Evolutionary conservation across 176 grass and related monocot species (phyloP), one percentile per base, ranked within the genome.

Genomic region (Triticum urartu): DNA sequence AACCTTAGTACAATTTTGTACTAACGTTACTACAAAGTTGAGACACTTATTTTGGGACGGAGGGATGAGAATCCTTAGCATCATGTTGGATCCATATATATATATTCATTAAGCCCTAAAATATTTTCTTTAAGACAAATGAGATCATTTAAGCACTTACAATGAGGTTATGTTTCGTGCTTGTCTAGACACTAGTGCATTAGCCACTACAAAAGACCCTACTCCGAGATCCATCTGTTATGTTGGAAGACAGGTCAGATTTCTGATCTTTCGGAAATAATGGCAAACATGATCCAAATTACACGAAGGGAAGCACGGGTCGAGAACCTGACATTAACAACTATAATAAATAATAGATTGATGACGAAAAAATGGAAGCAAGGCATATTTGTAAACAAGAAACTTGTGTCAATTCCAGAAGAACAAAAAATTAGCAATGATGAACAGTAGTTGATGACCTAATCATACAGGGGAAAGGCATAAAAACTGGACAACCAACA

Each of bases 141-240:
- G 21, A 62, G 8, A 84, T 18, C 14, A 84, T 40, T 75, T 69
- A 75, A 84, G 76, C 35, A 80, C 89, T 91, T 91, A 91, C 89
- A 87, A 83, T 75, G 91, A 79, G 32, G 72, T 95, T 47, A 89
- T 75, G 56, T 94, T 89, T 10, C 93, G 89, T 83, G 93, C 86
- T 89, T 95, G 90, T 89, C 90, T 90, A 81, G 95, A 98, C 75
- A 95, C 93, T 78, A 98, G 84, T 83, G 93, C 89, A 73, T 98
- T 95, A 85, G 89, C 89, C 77, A 98, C 88, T 79, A 98, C 95
- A 89, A 98, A 98, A 71, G 91, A 98, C 65, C 95, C 95, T 82
- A 95, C 95, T 86, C 93, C 95, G 33, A 98, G 88, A 95, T 98
- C 93, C 95, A 98, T 98, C 95, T 95, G 91, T 90, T 84, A 75